Evolutionary conservation across 1,284 basidiomycete genomes (phyloP), one percentile per base, ranked within the genome.

Genomic region (Rhodotorula sp.): DNA sequence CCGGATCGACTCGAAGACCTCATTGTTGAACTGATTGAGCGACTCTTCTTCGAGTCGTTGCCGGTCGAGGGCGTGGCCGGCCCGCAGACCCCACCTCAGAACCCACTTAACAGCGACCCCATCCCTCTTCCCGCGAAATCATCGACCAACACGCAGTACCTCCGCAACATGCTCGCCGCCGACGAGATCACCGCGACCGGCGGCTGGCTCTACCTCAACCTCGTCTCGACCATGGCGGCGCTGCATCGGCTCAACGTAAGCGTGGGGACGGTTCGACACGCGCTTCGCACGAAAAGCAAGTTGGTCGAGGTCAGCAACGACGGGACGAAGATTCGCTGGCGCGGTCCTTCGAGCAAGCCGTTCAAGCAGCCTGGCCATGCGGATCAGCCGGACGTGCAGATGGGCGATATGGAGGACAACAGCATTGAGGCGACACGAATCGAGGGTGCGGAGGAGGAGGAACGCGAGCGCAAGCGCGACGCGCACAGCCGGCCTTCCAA

Each of bases 181-280:
- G 62, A 67, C 7, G 65, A 67, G 51, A 59, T 60, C 13, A 44
- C 52, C 26, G 50, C 46, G 22, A 50, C 30, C 10, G 66, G 62
- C 24, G 70, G 68, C 16, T 73, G 66, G 69, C 22, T 68, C 37
- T 73, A 73, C 56, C 63, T 73, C 53, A 73, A 73, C 64, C 58
- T 73, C 44, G 50, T 73, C 18, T 44, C 62, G 16, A 73, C 71
- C 20, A 59, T 73, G 34, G 71, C 71, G 28, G 62, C 63, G 2
- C 58, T 70, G 3, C 69, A 70, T 11, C 68, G 71, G 13, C 62
- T 73, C 24, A 68, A 66, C 55, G 59, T 67, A 44, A 66, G 58
- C 47, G 56, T 72, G 44, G 62, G 51, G 1, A 59, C 59, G 2
- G 59, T 72, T 4, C 64, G 70, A 4, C 64, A 69, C 40, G 67